Evolutionary conservation across 1,139 yeast genomes (phyloP).

Genomic region (Zygosaccharomyces pseudobailii): DNA sequence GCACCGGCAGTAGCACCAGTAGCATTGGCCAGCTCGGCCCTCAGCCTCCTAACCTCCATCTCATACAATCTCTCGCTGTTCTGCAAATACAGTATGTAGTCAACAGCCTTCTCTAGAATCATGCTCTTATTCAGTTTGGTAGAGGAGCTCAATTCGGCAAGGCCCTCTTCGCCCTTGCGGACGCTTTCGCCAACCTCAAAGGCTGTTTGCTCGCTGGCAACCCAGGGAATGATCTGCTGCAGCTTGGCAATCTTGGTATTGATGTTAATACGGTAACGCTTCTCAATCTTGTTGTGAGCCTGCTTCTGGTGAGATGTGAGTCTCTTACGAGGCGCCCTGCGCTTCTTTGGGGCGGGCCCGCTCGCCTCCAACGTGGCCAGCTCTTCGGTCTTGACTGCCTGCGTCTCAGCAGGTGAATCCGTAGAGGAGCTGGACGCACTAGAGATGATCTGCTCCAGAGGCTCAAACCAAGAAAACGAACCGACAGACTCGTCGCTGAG

Average conservation of each 20-base stretch:
- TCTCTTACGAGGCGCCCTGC: conserved; percentile 53
- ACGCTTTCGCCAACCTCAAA: conserved; percentile 44
- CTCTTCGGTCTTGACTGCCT: background rate
- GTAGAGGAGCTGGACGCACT: conserved; percentile 26
- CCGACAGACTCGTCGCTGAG: conserved; percentile 7
- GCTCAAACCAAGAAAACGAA: conserved; percentile 26
- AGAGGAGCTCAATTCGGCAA: conserved; percentile 16
- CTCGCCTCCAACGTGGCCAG: conserved; percentile 1
- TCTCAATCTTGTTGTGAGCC: conserved; percentile 68
- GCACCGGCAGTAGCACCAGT: conserved; percentile 13
- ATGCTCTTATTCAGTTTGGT: conserved; percentile 58
- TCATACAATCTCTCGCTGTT: conserved; percentile 39
- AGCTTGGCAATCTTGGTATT: conserved; percentile 66
- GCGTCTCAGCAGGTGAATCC: conserved; percentile 22
- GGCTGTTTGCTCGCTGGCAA: conserved; percentile 53
- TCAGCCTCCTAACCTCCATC: conserved; percentile 33
- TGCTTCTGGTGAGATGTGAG: conserved; percentile 58
- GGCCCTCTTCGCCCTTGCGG: conserved; percentile 10
- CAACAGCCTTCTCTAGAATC: conserved; percentile 63
- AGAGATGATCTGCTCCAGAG: conserved; percentile 25
- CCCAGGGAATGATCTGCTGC: conserved; percentile 62
- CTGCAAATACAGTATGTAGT: conserved; percentile 50
- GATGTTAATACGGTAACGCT: conserved; percentile 66
- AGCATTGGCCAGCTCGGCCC: conserved; percentile 29
- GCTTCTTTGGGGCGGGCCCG: conserved; percentile 30